Conservation (phyloP, 805 yeast species). For the Zygosaccharomyces siamensis region DNA sequence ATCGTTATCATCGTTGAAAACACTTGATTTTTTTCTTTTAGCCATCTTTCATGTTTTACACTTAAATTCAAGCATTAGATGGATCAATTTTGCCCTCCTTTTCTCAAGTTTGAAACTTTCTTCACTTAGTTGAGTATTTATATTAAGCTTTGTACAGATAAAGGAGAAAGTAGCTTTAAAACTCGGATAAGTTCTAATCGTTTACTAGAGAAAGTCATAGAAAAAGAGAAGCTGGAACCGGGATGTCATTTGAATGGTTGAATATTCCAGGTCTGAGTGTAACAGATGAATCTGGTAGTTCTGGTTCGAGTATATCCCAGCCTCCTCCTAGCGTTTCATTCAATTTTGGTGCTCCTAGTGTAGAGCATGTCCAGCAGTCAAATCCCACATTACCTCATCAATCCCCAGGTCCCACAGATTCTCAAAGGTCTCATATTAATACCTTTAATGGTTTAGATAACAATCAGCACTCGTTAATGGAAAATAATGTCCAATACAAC, state of each 20-base stretch:
- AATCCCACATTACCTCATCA: neutral
- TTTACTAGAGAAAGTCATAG: neutral
- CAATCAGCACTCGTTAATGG: neutral
- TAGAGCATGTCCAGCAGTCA: neutral
- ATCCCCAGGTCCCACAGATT: neutral
- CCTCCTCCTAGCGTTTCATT: slow-evolving; percentile 54
- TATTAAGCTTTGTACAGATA: neutral
- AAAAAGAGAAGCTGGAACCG: slow-evolving; percentile 10
- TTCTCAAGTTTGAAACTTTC: neutral
- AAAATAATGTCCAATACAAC: neutral
- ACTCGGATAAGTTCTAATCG: neutral
- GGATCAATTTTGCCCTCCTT: neutral
- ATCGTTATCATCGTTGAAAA: slow-evolving; percentile 15
- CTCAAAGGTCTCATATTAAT: neutral
- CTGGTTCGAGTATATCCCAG: slow-evolving; percentile 6
- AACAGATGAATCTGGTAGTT: slow-evolving; percentile 20
- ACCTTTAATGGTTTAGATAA: neutral
- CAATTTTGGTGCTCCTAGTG: slow-evolving; percentile 25
- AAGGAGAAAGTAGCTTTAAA: slow-evolving; percentile 3
- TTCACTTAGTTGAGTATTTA: neutral
- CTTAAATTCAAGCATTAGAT: neutral
- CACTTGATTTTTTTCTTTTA: slow-evolving; percentile 13
- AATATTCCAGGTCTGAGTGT: slow-evolving; percentile 39
- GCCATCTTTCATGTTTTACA: slow-evolving; percentile 6
- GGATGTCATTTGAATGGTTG: slow-evolving; percentile 50